Evolutionary conservation across 352 stramenopile species (phyloP).

Genomic region (Phytophthora macrochlamydospora): DNA sequence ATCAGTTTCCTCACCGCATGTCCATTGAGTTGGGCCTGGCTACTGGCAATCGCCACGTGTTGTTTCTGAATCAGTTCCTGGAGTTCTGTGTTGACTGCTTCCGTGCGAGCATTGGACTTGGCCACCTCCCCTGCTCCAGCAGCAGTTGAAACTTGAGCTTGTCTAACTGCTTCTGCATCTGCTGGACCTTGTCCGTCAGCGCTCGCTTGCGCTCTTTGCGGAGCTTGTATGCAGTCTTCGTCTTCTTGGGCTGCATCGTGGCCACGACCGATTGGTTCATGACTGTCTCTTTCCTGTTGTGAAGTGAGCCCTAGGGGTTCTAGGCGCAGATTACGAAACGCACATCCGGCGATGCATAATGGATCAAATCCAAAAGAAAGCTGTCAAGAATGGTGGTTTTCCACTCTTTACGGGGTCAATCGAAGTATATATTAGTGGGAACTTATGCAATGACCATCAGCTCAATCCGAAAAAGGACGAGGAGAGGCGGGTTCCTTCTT

Average conservation of each 20-base stretch:
- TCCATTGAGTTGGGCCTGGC: conserved; percentile 12
- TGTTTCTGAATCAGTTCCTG: conserved; percentile 22
- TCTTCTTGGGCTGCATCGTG: conserved; percentile 8
- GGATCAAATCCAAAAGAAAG: background rate
- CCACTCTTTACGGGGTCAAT: too few species aligned
- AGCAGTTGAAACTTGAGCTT: conserved; percentile 34
- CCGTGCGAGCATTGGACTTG: conserved; percentile 3
- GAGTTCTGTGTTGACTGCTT: conserved; percentile 18
- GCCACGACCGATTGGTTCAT: too few species aligned
- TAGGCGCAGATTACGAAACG: too few species aligned
- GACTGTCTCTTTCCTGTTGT: too few species aligned
- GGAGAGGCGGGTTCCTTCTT: too few species aligned
- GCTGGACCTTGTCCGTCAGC: conserved; percentile 23
- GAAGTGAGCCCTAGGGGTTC: too few species aligned
- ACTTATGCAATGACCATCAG: too few species aligned
- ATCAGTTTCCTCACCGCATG: conserved; percentile 15
- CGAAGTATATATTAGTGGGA: too few species aligned
- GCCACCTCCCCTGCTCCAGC: conserved; percentile 18
- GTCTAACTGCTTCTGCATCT: conserved; percentile 32
- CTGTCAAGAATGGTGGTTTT: too few species aligned
- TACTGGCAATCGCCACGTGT: conserved; percentile 18
- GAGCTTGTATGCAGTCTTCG: conserved; percentile 22
- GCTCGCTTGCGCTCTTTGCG: conserved; percentile 39
- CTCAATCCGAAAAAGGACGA: too few species aligned
- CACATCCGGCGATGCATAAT: too few species aligned